phyloP scores from a whole-genome alignment of 106 monocot species.

The Ottelia alismoides region DNA sequence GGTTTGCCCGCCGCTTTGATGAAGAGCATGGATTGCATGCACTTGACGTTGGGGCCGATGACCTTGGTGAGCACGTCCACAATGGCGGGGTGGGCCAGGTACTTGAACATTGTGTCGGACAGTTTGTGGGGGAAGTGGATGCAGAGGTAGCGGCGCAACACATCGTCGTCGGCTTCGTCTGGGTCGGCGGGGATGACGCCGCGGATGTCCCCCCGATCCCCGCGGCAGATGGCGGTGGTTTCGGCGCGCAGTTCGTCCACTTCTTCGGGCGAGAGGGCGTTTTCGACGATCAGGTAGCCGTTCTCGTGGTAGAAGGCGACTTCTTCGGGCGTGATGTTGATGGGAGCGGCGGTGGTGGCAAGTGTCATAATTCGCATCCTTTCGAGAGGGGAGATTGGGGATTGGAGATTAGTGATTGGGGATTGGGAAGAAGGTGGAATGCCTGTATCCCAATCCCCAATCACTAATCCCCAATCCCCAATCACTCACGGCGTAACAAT shows the following conservation, averaged over 20 bases:
- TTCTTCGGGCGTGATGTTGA: too few species aligned
- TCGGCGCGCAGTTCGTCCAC: background rate
- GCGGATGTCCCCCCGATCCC: background rate
- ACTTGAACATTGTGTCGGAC: background rate
- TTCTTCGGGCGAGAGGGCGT: background rate
- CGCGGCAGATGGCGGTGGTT: background rate
- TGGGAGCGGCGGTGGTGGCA: too few species aligned
- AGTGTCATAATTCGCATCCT: too few species aligned
- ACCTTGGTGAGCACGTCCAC: background rate
- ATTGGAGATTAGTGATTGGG: too few species aligned
- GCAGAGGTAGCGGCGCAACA: background rate
- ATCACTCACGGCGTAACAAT: too few species aligned
- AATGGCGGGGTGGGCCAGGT: background rate
- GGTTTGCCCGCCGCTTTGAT: background rate
- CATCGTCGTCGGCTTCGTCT: background rate
- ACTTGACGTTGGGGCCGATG: background rate
- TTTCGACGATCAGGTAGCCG: background rate
- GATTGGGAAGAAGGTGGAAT: too few species aligned
- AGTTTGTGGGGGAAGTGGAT: background rate
- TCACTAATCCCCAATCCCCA: too few species aligned
- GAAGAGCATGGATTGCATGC: background rate
- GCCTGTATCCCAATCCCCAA: too few species aligned
- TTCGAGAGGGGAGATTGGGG: too few species aligned
- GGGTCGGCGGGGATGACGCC: background rate
- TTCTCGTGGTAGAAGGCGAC: background rate